Base-by-base conservation (phyloP, 768 basidiomycete species). In the Cystoderma amianthinum region DNA sequence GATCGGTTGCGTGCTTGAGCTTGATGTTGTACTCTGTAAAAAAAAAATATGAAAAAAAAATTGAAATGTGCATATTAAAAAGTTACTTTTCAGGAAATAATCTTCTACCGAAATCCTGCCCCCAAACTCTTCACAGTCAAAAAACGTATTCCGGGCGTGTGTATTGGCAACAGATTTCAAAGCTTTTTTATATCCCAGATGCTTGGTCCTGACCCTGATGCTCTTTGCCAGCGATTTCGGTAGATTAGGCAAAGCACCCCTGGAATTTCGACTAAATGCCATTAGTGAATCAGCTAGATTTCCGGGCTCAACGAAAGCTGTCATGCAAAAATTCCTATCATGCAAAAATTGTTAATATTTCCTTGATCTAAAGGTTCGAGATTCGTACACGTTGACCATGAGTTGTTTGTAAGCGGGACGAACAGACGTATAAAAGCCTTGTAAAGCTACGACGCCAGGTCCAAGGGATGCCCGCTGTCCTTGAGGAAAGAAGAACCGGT, bases 61-160 rank as follows among this genome's bases (percentile, higher is more conserved):
- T 23, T n/a, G 19, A 9, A 25, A 28, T 38, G 16, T 1, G 4
- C 16, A 5, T 18, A 40, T 32, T n/a, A 19, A 30, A 30, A 30
- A 57, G 76, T 43, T 52, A 88, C 86, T 82, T 48, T 49, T 63
- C 25, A 60, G 50, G 56, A 87, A 88, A 51, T 78, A 89, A 1
- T 77, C 52, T 46, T 79, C 74, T 2, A 90, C 79, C 0, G 76
- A 71, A 9, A 85, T 63, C 22, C 43, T 58, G 2, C 73, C 73
- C 0, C 75, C 77, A 24, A 53, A 45, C 39, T 62, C 54, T 6
- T 47, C 50, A 33, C 57, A 56, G n/a, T 56, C 46, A 24, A 62
- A 58, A 13, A 38, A 43, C 2, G 48, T 53, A 36, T 55, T 53
- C 9, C 56, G 49, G 2, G 60, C 55, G 5, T 49, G 45, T 16